Evolutionary conservation across 2,329 filamentous ascomycete species (phyloP), one percentile per base, ranked within the genome.

Genomic region (Ciborinia camelliae): DNA sequence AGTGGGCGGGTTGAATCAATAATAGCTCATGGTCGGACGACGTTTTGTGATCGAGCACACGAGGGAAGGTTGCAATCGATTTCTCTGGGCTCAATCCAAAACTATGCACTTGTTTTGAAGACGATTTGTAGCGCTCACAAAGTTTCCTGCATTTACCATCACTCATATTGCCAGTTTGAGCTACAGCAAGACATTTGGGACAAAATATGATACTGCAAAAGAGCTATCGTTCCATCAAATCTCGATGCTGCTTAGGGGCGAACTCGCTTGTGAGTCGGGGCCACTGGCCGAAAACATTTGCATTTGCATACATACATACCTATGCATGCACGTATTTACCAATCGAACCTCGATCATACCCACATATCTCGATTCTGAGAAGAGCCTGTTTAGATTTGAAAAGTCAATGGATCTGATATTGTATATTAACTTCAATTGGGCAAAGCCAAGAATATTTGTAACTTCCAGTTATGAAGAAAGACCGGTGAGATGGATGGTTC

Each of bases 251-350:
- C 28, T 20, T 45, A 20, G 9, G 6, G 12, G 37, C 53, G 15
- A 30, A 9, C n/a, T 58, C 41, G 41, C 28, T 47, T 23, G 30
- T 58, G 55, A 47, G 26, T 58, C 54, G 28, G 54, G 41, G 55
- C 41, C 41, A 47, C 41, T 35, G 41, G 28, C 55, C 50, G 55
- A 58, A 58, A 32, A 7, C 41, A 45, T 28, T 15, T 32, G 39
- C 54, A 45, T 58, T 12, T 30, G 20, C 41, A 35, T 47, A 8
- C 1, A 23, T 35, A 35, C 20, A 20, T 12, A 35, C 20, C 1
- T 43, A 35, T n/a, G 20, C 18, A 35, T 8, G 50, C 50, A 52
- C 32, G 41, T 26, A 41, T 35, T 35, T n/a, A 35, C 55, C 55
- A 58, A 45, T 35, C 26, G 30, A 35, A 47, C 5, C 28, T 10